Percentiles rank a stretch among this genome's conserved stretches.
Conservation (phyloP, 2,329 filamentous ascomycete genomes). For the Pseudogymnoascus pannorum region DNA sequence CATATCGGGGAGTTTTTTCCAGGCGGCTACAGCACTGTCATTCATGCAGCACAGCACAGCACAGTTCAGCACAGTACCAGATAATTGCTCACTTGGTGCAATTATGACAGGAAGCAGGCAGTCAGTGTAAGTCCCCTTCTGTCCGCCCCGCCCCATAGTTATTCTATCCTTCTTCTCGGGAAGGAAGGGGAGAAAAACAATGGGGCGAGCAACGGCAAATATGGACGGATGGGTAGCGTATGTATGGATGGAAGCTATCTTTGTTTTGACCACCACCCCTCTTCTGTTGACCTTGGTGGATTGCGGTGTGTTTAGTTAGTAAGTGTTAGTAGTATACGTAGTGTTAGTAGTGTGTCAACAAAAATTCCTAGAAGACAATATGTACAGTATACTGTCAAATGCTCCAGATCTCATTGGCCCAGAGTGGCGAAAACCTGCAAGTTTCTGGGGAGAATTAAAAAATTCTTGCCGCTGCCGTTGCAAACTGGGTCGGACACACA, state of each 20-base stretch:
- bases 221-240: too few species aligned
- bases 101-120: neutral
- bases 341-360: neutral
- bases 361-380: too few species aligned
- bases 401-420: neutral
- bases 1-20: neutral
- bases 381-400: neutral
- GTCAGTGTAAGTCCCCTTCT: too few species aligned
- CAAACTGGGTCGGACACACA: too few species aligned
- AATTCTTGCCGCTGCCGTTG: too few species aligned
- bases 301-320: too few species aligned
- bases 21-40: too few species aligned
- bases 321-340: too few species aligned
- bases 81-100: neutral
- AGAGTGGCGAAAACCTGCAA: neutral
- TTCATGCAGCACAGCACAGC: too few species aligned
- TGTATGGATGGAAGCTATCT: neutral
- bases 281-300: neutral
- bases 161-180: neutral
- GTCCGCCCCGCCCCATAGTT: neutral
- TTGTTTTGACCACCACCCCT: neutral
- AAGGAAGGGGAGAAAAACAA: neutral
- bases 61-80: neutral
- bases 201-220: too few species aligned
- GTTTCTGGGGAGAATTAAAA: too few species aligned